These are phyloP conservation scores for Sphagnum magellanicum DNA, from an alignment of 228 moss, liverwort and hornwort species.

Conservation along the genomic window DNA sequence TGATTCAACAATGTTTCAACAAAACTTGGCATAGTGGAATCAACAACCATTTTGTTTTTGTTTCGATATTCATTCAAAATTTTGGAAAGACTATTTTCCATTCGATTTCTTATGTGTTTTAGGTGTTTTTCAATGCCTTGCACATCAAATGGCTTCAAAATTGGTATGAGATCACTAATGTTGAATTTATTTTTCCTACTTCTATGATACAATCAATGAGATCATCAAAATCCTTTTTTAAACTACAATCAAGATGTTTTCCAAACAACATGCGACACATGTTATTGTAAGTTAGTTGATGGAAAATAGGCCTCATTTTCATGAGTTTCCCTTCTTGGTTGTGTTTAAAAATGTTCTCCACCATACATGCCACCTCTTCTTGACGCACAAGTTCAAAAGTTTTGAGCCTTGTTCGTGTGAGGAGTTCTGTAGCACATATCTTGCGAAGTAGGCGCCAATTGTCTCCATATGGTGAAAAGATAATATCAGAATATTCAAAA, in stretches of 20 bases:
- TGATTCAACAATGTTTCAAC: too few relatives aligned
- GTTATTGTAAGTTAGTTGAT: constrained; percentile 30
- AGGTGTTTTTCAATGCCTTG: constrained; percentile 31
- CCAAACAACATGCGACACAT: constrained; percentile 39
- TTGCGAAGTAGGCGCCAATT: neutral
- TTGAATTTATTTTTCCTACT: constrained; percentile 30
- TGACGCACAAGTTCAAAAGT: constrained; percentile 10
- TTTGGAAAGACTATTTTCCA: too few relatives aligned
- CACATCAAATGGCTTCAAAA: constrained; percentile 38
- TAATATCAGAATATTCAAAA: too few relatives aligned
- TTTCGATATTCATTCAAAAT: too few relatives aligned
- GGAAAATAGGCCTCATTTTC: constrained; percentile 19
- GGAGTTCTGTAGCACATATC: neutral
- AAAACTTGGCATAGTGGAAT: too few relatives aligned
- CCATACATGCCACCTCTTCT: constrained; percentile 20
- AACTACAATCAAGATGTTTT: constrained; percentile 29
- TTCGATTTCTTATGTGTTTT: too few relatives aligned
- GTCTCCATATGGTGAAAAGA: too few relatives aligned
- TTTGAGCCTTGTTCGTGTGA: neutral
- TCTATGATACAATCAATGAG: constrained; percentile 18
- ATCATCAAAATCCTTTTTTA: constrained; percentile 17
- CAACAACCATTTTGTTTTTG: too few relatives aligned
- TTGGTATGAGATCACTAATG: constrained; percentile 30
- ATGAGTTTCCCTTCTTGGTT: constrained; percentile 16
- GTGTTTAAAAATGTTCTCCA: constrained; percentile 13